Conservation (phyloP, 2,329 filamentous ascomycete species). For the Eurotiales sp. region DNA sequence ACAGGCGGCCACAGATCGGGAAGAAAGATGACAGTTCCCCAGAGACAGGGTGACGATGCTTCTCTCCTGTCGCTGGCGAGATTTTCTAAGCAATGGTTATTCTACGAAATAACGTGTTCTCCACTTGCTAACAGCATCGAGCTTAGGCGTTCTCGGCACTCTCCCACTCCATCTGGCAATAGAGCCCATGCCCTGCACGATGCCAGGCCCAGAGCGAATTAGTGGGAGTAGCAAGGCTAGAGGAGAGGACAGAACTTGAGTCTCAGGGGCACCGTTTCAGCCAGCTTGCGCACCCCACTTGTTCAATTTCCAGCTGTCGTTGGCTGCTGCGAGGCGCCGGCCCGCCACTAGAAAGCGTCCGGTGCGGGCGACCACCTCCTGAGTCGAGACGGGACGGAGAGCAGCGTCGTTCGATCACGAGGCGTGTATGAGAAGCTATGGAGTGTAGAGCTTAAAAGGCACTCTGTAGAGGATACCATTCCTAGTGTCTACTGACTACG, state of each 20-base stretch:
- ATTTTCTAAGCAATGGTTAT: slow-evolving; percentile 16
- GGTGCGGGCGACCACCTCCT: slow-evolving; percentile 7
- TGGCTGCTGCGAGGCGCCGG: slow-evolving; percentile 13
- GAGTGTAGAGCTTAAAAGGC: not conserved
- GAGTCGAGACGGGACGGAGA: not conserved
- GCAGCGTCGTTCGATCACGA: not conserved
- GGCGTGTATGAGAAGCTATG: not conserved
- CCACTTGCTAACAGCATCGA: slow-evolving; percentile 11
- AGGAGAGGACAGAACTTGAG: slow-evolving; percentile 6
- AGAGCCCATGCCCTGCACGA: not conserved
- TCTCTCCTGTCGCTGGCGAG: not conserved
- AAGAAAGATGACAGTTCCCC: slow-evolving; percentile 13
- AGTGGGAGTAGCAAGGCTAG: not conserved
- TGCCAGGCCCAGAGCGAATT: too few relatives aligned
- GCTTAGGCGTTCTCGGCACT: slow-evolving; percentile 3
- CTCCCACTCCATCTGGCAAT: too few relatives aligned
- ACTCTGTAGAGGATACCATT: too few relatives aligned
- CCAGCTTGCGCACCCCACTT: slow-evolving; percentile 13
- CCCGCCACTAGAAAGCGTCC: slow-evolving; percentile 13
- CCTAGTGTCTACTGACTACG: too few relatives aligned
- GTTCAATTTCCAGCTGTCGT: slow-evolving; percentile 3
- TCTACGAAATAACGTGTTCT: slow-evolving; percentile 9
- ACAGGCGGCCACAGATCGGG: slow-evolving; percentile 11
- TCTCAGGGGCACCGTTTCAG: slow-evolving; percentile 16
- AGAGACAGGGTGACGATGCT: not conserved